Evolutionary conservation across 2,329 filamentous ascomycete genomes (phyloP).

Genomic region (Fusarium keratoplasticum): DNA sequence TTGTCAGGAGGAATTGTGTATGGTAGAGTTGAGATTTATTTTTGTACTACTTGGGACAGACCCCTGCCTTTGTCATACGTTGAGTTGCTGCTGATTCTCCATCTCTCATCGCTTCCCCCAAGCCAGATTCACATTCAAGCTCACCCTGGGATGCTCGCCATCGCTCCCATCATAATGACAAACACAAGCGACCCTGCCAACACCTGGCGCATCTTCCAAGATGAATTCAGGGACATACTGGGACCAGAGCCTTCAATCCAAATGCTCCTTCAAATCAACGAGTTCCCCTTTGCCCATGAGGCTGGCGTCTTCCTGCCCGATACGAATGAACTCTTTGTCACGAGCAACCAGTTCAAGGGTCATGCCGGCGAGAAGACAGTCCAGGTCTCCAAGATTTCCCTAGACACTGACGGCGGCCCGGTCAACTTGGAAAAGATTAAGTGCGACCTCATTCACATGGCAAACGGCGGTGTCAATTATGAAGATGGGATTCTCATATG

Average conservation of each 20-base stretch:
- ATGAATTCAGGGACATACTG: neutral
- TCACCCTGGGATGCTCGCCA: too few relatives aligned
- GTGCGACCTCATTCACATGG: neutral
- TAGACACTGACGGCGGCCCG: rapidly evolving
- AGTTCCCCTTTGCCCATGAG: neutral
- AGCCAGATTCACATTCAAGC: too few relatives aligned
- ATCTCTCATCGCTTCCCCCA: neutral
- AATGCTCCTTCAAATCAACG: neutral
- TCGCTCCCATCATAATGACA: neutral
- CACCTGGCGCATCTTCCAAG: neutral
- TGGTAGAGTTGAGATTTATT: neutral
- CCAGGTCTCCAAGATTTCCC: neutral
- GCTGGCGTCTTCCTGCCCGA: neutral
- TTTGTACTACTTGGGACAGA: neutral
- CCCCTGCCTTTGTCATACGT: neutral
- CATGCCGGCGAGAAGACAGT: neutral
- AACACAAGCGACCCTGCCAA: neutral
- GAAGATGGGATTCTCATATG: neutral
- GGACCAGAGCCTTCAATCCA: neutral
- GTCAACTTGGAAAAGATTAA: neutral
- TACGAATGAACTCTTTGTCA: neutral
- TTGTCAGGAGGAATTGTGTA: neutral
- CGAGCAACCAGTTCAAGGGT: neutral
- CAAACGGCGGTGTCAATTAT: neutral
- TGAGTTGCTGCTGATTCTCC: neutral